Percentiles rank a stretch among this genome's conserved stretches.
Conservation (phyloP, 805 yeast species). For the Myxozyma vanderwaltii region DNA sequence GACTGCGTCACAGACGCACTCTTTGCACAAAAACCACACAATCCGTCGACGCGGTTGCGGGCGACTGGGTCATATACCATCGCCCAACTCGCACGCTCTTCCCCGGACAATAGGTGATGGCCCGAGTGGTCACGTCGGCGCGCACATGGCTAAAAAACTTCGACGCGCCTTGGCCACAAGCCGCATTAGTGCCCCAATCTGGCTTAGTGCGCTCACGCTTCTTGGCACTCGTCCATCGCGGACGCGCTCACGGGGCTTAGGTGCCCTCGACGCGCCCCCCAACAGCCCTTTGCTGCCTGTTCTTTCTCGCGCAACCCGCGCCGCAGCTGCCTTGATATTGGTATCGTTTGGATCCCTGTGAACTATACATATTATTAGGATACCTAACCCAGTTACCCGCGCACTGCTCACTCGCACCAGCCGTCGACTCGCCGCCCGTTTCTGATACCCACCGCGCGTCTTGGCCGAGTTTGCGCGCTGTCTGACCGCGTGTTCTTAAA, state of each 20-base stretch:
- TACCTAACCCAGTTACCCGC: no score
- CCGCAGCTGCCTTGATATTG: background rate
- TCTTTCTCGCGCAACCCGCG: background rate
- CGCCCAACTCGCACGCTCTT: no score
- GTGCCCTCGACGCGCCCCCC: background rate
- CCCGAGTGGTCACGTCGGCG: background rate
- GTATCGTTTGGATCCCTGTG: background rate
- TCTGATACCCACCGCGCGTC: no score
- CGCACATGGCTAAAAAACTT: background rate
- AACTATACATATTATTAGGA: no score
- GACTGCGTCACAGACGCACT: no score
- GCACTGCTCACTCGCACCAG: no score
- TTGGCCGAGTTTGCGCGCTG: no score
- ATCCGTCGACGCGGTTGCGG: no score
- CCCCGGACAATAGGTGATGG: background rate
- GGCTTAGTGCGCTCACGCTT: background rate
- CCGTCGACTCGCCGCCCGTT: no score
- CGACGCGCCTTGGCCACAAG: background rate
- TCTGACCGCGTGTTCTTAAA: no score
- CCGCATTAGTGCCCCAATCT: background rate
- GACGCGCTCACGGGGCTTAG: background rate
- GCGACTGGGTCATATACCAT: no score
- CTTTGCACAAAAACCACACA: no score
- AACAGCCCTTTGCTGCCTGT: background rate
- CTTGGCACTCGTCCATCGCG: constrained; percentile 11